Base-by-base conservation (phyloP, 73 alveolate species). In the Chromera velia region DNA sequence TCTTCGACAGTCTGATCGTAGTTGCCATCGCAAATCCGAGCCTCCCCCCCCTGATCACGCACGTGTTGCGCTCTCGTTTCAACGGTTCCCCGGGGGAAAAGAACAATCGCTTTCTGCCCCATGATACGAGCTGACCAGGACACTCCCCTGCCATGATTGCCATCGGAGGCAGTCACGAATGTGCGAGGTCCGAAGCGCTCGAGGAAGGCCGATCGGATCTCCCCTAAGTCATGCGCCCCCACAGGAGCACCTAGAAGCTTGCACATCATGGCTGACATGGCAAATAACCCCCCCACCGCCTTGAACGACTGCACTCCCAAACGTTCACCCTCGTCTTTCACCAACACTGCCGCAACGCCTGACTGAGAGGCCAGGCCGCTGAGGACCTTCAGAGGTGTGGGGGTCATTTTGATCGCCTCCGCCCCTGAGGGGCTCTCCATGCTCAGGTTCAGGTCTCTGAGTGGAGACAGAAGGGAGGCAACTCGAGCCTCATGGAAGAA, bases 261-360 rank as follows among this genome's bases (percentile, higher is more conserved):
- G 45, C 82, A 74, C 82, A 74, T 74, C 48, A 74, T 55, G 65
- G 73, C 49, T 18, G 62, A 65, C 82, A 74, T 74, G 66, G 82
- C 82, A 26, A 55, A 74, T 17, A 73, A 62, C 19, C 82, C 82
- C 18, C 82, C 82, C 22, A 74, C 82, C 70, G 62, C 82, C 45
- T 74, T 74, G 73, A 74, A 74, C 24, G 82, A 72, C 82, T 74
- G 82, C 30, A 74, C 30, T 7, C 82, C 82, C 82, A 74, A 24
- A 17, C 82, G 82, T 34, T 74, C 32, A 27, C 73, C 49, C 73
- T 74, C 82, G 67, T 74, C 82, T 31, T 74, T 74, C 82, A 74
- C 82, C 24, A n/a, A 55, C n/a, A 74, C 82, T 6, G 33, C 49
- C 34, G 28, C 66, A 0, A 48, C 34, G 32, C 73, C 73, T 0